phyloP scores from a whole-genome alignment of 1,284 basidiomycete species.

The Cryptococcus floricola region DNA sequence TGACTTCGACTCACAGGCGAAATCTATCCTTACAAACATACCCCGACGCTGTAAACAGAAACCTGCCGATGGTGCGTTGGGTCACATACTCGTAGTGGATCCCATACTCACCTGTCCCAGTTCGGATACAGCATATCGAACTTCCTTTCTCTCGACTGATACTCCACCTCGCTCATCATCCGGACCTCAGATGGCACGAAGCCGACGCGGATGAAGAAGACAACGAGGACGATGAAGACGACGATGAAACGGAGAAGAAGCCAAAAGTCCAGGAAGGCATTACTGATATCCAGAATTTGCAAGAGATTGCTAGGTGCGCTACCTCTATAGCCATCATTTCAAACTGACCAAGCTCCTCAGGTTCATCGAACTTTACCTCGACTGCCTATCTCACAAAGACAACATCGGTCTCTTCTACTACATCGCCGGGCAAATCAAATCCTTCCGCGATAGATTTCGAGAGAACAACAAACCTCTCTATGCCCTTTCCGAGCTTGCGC shows the following conservation, averaged over 20 bases:
- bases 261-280: constrained; percentile 12
- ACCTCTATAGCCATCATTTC: background rate
- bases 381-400: constrained; percentile 66
- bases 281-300: constrained; percentile 56
- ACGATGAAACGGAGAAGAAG: background rate
- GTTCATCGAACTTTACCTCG: constrained; percentile 86
- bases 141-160: constrained; percentile 78
- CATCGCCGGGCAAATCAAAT: constrained; percentile 78
- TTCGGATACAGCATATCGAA: constrained; percentile 68
- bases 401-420: constrained; percentile 81
- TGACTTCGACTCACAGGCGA: constrained; percentile 17
- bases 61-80: constrained; percentile 5
- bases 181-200: constrained; percentile 64
- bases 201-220: constrained; percentile 12
- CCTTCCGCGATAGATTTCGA: constrained; percentile 63
- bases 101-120: background rate
- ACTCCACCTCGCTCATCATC: constrained; percentile 87
- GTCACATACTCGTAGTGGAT: background rate
- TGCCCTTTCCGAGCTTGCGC: constrained; percentile 80
- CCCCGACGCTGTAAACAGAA: background rate
- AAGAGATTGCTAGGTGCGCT: constrained; percentile 67
- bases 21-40: constrained; percentile 21
- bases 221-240: background rate
- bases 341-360: constrained; percentile 47
- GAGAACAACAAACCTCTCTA: constrained; percentile 61